These are phyloP conservation scores for Camelina laxa DNA, from an alignment of 345 rosid species.

Conservation along the genomic window DNA sequence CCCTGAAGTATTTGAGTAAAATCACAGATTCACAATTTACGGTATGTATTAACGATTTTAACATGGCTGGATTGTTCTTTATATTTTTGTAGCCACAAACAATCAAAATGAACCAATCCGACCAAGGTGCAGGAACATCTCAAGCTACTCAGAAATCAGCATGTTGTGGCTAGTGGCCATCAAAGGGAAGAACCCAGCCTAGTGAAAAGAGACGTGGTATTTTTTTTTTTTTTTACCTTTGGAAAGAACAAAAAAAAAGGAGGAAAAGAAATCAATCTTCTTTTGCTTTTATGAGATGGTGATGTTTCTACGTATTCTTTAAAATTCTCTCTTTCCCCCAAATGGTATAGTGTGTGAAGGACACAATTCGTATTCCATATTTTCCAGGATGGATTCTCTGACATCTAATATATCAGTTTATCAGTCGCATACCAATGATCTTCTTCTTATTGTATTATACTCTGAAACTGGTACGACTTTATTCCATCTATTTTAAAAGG, in stretches of 20 bases:
- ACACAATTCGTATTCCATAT: constrained; percentile 18
- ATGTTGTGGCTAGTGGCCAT: constrained; percentile 66
- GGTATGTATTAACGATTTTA: not conserved
- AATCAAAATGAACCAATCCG: constrained; percentile 72
- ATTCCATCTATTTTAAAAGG: too few relatives aligned
- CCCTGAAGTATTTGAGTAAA: not conserved
- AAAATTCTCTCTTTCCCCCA: constrained; percentile 7
- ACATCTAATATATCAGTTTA: constrained; percentile 31
- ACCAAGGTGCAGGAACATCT: constrained; percentile 63
- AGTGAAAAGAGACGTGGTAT: constrained; percentile 6
- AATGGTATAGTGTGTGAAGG: constrained; percentile 26
- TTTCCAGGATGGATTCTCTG: constrained; percentile 34
- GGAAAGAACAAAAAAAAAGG: not conserved
- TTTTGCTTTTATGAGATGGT: constrained; percentile 24
- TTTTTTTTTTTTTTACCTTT: not conserved
- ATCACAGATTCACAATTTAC: not conserved
- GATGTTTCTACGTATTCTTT: constrained; percentile 21
- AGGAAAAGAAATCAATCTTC: not conserved
- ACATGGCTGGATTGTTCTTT: not conserved
- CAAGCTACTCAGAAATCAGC: constrained; percentile 76
- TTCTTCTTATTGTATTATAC: constrained; percentile 3
- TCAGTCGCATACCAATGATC: not conserved
- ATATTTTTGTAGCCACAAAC: constrained; percentile 63
- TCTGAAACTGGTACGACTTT: constrained; percentile 15
- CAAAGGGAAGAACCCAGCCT: constrained; percentile 26